A percentile compares a stretch with the other conserved stretches of the same genome.
phyloP scores from a whole-genome alignment of 306 rosid genomes.

The Lagenaria siceraria region DNA sequence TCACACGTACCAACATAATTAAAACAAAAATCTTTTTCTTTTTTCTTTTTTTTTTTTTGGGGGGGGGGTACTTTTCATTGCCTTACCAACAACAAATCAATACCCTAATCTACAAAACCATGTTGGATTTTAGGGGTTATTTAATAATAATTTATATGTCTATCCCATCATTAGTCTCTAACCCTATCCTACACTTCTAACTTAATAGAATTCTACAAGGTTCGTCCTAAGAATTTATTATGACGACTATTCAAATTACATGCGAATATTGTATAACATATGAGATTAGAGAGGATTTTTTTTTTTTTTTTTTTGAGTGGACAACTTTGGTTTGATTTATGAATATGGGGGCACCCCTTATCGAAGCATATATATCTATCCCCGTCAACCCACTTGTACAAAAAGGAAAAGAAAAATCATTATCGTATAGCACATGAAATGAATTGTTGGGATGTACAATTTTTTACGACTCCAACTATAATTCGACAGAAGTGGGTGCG shows the following conservation, averaged over 20 bases:
- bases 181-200: not conserved
- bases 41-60: not conserved
- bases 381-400: not conserved
- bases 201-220: not conserved
- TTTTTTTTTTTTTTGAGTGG: not conserved
- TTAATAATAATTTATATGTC: not conserved
- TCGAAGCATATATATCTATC: not conserved
- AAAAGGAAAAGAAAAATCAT: not conserved
- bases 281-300: not conserved
- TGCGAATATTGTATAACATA: not conserved
- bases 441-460: not conserved
- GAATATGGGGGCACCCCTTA: not conserved
- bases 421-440: not conserved
- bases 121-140: not conserved
- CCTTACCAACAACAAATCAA: not conserved
- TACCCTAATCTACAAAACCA: not conserved
- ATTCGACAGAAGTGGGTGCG: not conserved
- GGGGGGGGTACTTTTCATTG: too few relatives aligned
- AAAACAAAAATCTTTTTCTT: not conserved
- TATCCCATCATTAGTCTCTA: not conserved
- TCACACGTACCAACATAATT: constrained; percentile 8
- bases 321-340: not conserved
- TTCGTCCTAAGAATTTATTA: too few relatives aligned
- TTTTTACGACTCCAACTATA: not conserved
- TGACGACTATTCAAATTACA: not conserved